Base-by-base conservation (phyloP, 2,329 filamentous ascomycete genomes). In the Cercospora janseana region DNA sequence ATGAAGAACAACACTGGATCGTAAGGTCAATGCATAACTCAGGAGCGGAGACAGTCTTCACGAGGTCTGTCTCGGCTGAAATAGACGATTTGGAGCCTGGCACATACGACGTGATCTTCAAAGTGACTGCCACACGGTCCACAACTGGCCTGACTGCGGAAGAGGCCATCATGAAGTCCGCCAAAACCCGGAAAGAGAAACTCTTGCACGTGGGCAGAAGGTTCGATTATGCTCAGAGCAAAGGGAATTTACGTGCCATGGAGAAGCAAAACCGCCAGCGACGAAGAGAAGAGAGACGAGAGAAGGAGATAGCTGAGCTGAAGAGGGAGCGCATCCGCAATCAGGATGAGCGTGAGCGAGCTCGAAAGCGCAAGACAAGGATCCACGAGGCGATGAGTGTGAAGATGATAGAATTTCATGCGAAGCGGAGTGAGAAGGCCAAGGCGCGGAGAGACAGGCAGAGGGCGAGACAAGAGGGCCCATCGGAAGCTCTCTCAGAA, bases 61-160 rank as follows among this genome's bases (percentile, higher is more conserved):
- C 76, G 16, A 82, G 88, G 5, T 87, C 85, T 1, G 84, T 90
- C 29, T 90, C 85, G 43, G 83, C 87, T 1, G 88, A 93, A 66
- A 75, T 93, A 6, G 60, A 64, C 13, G 76, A 84, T 27, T 79
- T 94, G 20, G 82, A 87, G 15, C 79, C 85, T 0, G 88, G 88
- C 8, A 81, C 79, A 34, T 94, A 94, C 68, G 81, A 80, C 5
- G 81, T 94, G 4, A 75, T 88, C 16, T 79, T 92, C 66, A 89
- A 87, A 64, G 78, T 93, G 51, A 82, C 83, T 6, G 86, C 86
- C 1, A 78, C 77, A 13, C 79, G 85, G n/a, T 62, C 70, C 7
- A 62, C 68, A 4, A 65, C 75, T 20, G 70, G 77, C 6, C 69
- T 72, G 1, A 75, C 79, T 0, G 79, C 86, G 12, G 84, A 89